A percentile compares a stretch with the other conserved stretches of the same genome.
These are phyloP conservation scores for Drechslerella coelobrocha DNA, from an alignment of 2,329 filamentous ascomycete genomes.

Conservation along the genomic window DNA sequence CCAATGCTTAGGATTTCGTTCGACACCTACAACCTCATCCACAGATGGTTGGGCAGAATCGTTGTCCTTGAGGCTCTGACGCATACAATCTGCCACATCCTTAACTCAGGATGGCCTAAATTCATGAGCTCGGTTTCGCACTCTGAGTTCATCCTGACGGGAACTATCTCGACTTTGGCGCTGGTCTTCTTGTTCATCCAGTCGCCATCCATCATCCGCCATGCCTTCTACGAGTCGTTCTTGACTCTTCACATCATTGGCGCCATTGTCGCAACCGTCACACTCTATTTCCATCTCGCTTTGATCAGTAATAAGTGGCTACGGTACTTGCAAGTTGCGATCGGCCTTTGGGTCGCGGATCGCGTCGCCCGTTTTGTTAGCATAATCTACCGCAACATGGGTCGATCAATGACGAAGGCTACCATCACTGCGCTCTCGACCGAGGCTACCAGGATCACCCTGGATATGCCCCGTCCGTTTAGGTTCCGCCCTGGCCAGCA, in stretches of 20 bases:
- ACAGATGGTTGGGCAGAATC: slow-evolving; percentile 80
- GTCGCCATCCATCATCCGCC: slow-evolving; percentile 73
- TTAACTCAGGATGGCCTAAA: slow-evolving; percentile 56
- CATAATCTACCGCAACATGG: slow-evolving; percentile 71
- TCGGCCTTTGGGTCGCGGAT: slow-evolving; percentile 73
- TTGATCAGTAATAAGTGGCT: slow-evolving; percentile 66
- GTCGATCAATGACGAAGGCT: slow-evolving; percentile 68
- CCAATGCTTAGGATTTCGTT: slow-evolving; percentile 75
- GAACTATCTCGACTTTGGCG: slow-evolving; percentile 62
- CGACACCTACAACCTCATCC: slow-evolving; percentile 81
- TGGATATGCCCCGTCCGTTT: slow-evolving; percentile 79
- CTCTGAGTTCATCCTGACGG: slow-evolving; percentile 32
- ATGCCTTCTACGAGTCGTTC: slow-evolving; percentile 82
- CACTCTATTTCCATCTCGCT: slow-evolving; percentile 72
- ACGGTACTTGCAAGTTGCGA: slow-evolving; percentile 67
- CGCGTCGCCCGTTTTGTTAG: slow-evolving; percentile 67
- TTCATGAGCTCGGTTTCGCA: slow-evolving; percentile 10
- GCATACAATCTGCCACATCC: slow-evolving; percentile 70
- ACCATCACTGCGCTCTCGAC: slow-evolving; percentile 78
- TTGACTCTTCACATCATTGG: slow-evolving; percentile 73
- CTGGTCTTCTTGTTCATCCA: slow-evolving; percentile 71
- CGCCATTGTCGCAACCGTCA: slow-evolving; percentile 67
- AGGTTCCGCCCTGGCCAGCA: slow-evolving; percentile 76
- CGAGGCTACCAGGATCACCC: slow-evolving; percentile 75
- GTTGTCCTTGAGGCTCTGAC: slow-evolving; percentile 72